These are phyloP conservation scores for Inonotus obliquus DNA, from an alignment of 1,284 basidiomycete genomes.

Conservation along the genomic window DNA sequence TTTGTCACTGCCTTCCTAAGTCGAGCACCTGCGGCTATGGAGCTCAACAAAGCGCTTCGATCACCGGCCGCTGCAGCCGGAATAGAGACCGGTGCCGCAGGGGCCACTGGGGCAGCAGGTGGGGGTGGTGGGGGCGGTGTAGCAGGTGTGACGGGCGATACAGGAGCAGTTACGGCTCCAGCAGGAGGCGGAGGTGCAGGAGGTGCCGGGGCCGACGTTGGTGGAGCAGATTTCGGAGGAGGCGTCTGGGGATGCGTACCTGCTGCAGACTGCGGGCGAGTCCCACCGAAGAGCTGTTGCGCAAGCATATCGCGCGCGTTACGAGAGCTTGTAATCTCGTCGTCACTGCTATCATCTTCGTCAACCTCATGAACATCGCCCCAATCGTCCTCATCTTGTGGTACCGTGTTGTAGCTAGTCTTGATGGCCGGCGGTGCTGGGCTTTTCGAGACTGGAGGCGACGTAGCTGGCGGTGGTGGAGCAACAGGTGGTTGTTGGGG, in stretches of 20 bases:
- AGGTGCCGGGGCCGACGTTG: slow-evolving; percentile 32
- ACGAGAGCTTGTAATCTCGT: slow-evolving; percentile 66
- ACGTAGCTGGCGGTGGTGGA: slow-evolving; percentile 22
- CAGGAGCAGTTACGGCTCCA: slow-evolving; percentile 21
- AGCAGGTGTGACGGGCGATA: slow-evolving; percentile 23
- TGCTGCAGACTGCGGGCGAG: slow-evolving; percentile 43
- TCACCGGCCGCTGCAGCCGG: slow-evolving; percentile 40
- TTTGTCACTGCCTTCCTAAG: slow-evolving; percentile 80
- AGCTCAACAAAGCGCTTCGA: slow-evolving; percentile 67
- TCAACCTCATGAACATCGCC: slow-evolving; percentile 76
- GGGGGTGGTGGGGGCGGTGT: slow-evolving; percentile 32
- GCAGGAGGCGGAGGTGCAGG: slow-evolving; percentile 31
- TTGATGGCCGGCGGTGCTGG: slow-evolving; percentile 47
- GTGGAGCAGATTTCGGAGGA: slow-evolving; percentile 33
- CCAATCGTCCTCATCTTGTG: slow-evolving; percentile 71
- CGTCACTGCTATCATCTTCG: slow-evolving; percentile 72
- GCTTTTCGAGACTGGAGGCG: slow-evolving; percentile 32
- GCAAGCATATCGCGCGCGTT: slow-evolving; percentile 70
- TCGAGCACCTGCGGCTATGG: slow-evolving; percentile 79
- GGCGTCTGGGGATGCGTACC: slow-evolving; percentile 28
- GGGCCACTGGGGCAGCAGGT: slow-evolving; percentile 32
- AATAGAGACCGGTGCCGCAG: slow-evolving; percentile 34
- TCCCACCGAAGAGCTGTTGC: slow-evolving; percentile 65
- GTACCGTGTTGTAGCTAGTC: slow-evolving; percentile 56
- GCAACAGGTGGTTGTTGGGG: slow-evolving; percentile 24